Evolutionary conservation across 106 monocot species (phyloP).

Genomic region (Dendrobium nobile): DNA sequence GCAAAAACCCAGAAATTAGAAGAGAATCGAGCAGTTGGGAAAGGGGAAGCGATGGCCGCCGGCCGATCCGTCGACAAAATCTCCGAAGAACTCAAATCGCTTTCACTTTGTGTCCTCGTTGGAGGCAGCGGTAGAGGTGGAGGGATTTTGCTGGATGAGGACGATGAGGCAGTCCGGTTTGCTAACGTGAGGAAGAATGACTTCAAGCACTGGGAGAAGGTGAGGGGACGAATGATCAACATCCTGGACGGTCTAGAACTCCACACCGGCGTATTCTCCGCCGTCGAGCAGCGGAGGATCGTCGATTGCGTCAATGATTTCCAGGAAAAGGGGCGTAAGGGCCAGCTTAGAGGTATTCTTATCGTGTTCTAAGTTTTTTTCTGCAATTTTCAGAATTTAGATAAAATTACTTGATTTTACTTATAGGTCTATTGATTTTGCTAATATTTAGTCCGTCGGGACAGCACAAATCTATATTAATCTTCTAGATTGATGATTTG

Average conservation of each 20-base stretch:
- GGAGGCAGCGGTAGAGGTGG: neutral
- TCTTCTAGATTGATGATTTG: too few relatives aligned
- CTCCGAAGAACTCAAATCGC: neutral
- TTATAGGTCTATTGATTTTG: too few relatives aligned
- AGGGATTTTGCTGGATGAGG: neutral
- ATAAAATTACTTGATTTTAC: neutral
- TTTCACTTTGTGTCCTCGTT: neutral
- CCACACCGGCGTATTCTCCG: too few relatives aligned
- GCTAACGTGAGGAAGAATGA: constrained; percentile 35
- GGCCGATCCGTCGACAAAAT: neutral
- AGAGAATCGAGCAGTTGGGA: neutral
- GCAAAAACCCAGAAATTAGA: neutral
- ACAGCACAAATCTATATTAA: too few relatives aligned
- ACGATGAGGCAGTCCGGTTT: constrained; percentile 12
- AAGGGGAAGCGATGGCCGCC: neutral
- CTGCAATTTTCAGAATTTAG: neutral
- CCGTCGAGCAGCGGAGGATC: constrained; percentile 32
- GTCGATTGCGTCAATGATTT: constrained; percentile 29
- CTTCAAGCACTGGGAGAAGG: too few relatives aligned
- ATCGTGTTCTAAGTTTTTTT: neutral
- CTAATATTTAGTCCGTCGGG: too few relatives aligned
- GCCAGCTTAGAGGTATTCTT: constrained; percentile 34
- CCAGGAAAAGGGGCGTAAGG: constrained; percentile 13
- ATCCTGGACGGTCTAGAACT: constrained; percentile 34
- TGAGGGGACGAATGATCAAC: constrained; percentile 21